phyloP scores from a whole-genome alignment of 306 rosid genomes.

The Cyclanthera cordifolia region DNA sequence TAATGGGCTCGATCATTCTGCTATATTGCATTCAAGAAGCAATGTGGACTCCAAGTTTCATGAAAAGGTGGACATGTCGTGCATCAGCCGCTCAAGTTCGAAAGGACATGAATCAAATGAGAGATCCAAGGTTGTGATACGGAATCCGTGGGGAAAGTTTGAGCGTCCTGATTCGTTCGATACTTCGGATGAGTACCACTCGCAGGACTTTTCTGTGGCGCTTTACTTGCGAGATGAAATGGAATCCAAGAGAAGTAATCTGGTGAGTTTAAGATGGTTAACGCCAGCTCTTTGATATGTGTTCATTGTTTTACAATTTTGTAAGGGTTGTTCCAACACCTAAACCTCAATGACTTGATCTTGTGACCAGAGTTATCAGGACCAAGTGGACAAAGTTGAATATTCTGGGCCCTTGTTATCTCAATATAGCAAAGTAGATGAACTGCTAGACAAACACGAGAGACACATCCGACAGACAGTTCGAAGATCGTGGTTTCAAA shows the following conservation, averaged over 20 bases:
- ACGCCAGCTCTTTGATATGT: constrained; percentile 10
- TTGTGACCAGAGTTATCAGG: constrained; percentile 57
- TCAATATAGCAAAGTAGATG: constrained; percentile 77
- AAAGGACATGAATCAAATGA: constrained; percentile 50
- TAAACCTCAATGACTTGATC: constrained; percentile 8
- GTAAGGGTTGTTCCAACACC: background rate
- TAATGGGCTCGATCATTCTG: constrained; percentile 40
- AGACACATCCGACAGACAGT: constrained; percentile 66
- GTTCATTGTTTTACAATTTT: background rate
- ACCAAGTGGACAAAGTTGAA: constrained; percentile 75
- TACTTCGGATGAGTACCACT: constrained; percentile 83
- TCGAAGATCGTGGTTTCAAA: constrained; percentile 84
- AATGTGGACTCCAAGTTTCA: constrained; percentile 28
- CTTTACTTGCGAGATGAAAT: constrained; percentile 61
- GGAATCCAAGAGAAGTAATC: constrained; percentile 54
- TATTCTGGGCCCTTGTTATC: constrained; percentile 87
- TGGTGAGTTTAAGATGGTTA: constrained; percentile 41
- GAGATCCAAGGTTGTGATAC: constrained; percentile 51
- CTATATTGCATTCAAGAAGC: constrained; percentile 34
- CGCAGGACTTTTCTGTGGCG: constrained; percentile 64
- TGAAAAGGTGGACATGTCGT: constrained; percentile 41
- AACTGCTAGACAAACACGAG: constrained; percentile 81
- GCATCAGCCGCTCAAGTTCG: constrained; percentile 31
- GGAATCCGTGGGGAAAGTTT: constrained; percentile 83
- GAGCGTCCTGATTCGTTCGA: constrained; percentile 90